These are phyloP conservation scores for Serendipita sp. DNA, from an alignment of 768 basidiomycete species.

Conservation along the genomic window DNA sequence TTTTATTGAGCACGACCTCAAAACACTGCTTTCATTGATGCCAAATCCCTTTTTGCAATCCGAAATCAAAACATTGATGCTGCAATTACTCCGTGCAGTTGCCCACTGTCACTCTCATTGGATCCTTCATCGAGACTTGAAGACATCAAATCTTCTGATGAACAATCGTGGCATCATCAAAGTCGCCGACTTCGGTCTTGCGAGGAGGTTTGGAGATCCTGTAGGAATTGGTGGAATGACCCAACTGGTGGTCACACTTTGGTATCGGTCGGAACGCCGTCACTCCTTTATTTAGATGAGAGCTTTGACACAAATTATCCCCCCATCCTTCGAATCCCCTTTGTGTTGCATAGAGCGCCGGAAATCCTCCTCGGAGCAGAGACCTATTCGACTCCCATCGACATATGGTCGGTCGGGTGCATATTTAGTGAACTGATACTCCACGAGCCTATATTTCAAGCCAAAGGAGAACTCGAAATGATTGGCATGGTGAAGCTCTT, in stretches of 20 bases:
- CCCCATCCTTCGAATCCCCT: conserved; percentile 4
- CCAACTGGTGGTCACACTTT: conserved; percentile 92
- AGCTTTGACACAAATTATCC: conserved; percentile 10
- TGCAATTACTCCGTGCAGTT: conserved; percentile 85
- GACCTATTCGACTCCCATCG: conserved; percentile 87
- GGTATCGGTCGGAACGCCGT: conserved; percentile 66
- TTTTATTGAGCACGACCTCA: conserved; percentile 98
- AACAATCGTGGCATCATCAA: conserved; percentile 98
- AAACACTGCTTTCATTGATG: conserved; percentile 87
- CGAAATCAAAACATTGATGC: conserved; percentile 93
- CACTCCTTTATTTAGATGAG: conserved; percentile 9
- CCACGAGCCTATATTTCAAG: conserved; percentile 93
- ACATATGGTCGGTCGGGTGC: conserved; percentile 98
- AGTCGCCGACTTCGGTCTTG: conserved; percentile 95
- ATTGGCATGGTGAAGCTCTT: conserved; percentile 41
- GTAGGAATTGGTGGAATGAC: conserved; percentile 94
- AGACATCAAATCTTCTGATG: conserved; percentile 96
- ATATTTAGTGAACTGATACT: conserved; percentile 93
- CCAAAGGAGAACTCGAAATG: conserved; percentile 87
- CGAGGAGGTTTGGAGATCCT: conserved; percentile 88
- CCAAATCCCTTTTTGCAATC: conserved; percentile 92
- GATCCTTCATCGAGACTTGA: conserved; percentile 95
- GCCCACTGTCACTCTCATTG: conserved; percentile 89
- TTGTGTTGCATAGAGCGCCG: conserved; percentile 46
- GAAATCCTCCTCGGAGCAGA: conserved; percentile 88